phyloP scores from a whole-genome alignment of 768 basidiomycete species.

The Cystofilobasidium macerans region DNA sequence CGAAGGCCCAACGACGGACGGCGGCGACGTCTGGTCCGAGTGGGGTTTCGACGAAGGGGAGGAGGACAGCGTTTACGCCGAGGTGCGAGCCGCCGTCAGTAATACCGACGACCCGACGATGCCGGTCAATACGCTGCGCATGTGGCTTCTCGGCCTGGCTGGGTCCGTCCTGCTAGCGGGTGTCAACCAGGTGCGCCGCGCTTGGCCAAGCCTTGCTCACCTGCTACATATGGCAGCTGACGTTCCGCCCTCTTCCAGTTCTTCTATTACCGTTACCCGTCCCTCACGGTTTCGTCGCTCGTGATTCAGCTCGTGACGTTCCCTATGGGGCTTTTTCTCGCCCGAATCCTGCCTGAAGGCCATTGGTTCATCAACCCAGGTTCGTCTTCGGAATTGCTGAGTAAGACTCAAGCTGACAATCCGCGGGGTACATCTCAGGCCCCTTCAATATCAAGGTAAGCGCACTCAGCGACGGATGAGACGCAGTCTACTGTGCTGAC shows the following conservation, averaged over 20 bases:
- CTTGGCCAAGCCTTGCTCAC: background rate
- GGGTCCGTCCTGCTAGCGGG: conserved; percentile 5
- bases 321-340: conserved; percentile 18
- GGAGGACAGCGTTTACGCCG: conserved; percentile 24
- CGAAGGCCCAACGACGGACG: background rate
- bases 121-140: conserved; percentile 23
- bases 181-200: conserved; percentile 19
- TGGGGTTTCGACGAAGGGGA: conserved; percentile 25
- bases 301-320: conserved; percentile 21
- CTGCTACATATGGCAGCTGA: background rate
- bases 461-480: too few relatives aligned
- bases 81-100: conserved; percentile 23
- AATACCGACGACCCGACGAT: conserved; percentile 25
- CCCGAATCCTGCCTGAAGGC: conserved; percentile 3
- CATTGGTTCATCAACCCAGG: conserved; percentile 22
- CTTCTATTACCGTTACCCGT: conserved; percentile 25
- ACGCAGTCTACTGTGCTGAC: background rate
- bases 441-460: conserved; percentile 25
- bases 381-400: too few relatives aligned
- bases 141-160: conserved; percentile 18
- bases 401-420: too few relatives aligned
- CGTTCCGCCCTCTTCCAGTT: conserved; percentile 9
- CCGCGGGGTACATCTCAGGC: background rate
- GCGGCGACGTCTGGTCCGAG: conserved; percentile 14
- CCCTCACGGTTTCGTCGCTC: conserved; percentile 15